Evolutionary conservation across 805 yeast genomes (phyloP).

Genomic region (Candida xyloterini): DNA sequence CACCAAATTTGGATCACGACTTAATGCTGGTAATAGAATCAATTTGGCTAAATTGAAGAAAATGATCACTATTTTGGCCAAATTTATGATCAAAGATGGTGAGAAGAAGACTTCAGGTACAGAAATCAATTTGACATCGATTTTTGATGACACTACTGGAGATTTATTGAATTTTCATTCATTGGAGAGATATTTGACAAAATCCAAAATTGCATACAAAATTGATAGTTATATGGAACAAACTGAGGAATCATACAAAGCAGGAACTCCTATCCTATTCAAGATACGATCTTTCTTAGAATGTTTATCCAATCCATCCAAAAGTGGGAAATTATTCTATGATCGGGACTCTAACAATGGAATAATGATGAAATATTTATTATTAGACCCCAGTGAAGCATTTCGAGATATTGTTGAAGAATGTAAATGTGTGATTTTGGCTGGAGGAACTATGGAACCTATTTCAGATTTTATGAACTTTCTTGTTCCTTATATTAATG

Average conservation of each 20-base stretch:
- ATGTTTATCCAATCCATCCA: conserved; percentile 66
- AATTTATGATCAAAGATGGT: conserved; percentile 40
- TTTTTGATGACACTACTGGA: conserved; percentile 58
- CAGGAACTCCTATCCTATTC: conserved; percentile 54
- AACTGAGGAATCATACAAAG: conserved; percentile 4
- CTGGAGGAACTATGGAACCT: conserved; percentile 98
- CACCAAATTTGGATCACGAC: conserved; percentile 55
- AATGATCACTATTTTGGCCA: conserved; percentile 48
- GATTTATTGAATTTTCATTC: conserved; percentile 71
- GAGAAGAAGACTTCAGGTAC: conserved; percentile 47
- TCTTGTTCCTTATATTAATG: conserved; percentile 56
- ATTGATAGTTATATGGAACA: conserved; percentile 58
- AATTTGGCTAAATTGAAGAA: conserved; percentile 62
- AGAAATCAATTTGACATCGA: conserved; percentile 46
- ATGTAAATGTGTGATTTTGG: conserved; percentile 68
- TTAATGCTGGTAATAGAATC: conserved; percentile 70
- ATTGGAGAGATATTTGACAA: conserved; percentile 58
- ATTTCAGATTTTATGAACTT: conserved; percentile 63
- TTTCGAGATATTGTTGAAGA: conserved; percentile 65
- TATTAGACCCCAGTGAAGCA: conserved; percentile 73
- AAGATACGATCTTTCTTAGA: conserved; percentile 62
- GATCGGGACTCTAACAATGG: conserved; percentile 38
- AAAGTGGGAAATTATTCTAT: conserved; percentile 75
- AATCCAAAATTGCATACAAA: conserved; percentile 78
- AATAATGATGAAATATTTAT: conserved; percentile 57